Percentiles rank a stretch among this genome's conserved stretches.
Evolutionary conservation across 768 basidiomycete genomes (phyloP).

Genomic region (Lactifluus echinatus): DNA sequence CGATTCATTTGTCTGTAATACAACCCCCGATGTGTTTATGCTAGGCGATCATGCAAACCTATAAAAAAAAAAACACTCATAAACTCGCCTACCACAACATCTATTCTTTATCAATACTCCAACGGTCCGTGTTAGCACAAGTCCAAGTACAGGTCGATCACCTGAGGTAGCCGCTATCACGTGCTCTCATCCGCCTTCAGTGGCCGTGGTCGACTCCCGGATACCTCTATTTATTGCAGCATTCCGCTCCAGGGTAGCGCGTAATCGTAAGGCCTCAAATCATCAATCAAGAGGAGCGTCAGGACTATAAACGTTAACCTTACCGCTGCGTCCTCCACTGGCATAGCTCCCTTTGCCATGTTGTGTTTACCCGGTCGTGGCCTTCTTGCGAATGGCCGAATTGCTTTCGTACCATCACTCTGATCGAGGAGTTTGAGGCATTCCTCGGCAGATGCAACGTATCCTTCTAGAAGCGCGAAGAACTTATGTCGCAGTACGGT

Average conservation of each 20-base stretch:
- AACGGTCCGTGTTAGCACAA: neutral
- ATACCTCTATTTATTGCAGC: slow-evolving; percentile 12
- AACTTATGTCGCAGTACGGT: slow-evolving; percentile 79
- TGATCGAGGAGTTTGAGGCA: slow-evolving; percentile 54
- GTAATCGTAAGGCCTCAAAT: slow-evolving; percentile 55
- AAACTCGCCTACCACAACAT: neutral
- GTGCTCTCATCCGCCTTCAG: slow-evolving; percentile 3
- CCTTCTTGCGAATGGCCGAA: slow-evolving; percentile 39
- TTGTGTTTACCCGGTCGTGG: slow-evolving; percentile 69
- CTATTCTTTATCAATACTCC: no score
- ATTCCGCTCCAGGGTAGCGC: slow-evolving; percentile 35
- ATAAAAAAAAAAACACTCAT: slow-evolving; percentile 24
- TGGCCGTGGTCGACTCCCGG: slow-evolving; percentile 5
- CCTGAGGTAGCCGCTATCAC: no score
- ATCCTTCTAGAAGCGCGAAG: slow-evolving; percentile 66
- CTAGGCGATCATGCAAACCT: slow-evolving; percentile 12
- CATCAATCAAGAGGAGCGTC: neutral
- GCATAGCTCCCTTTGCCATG: slow-evolving; percentile 79
- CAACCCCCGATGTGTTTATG: slow-evolving; percentile 17
- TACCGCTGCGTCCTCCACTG: slow-evolving; percentile 79
- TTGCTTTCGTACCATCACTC: slow-evolving; percentile 26
- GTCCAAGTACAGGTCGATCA: neutral
- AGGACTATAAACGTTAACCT: slow-evolving; percentile 23
- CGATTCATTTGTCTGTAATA: slow-evolving; percentile 11
- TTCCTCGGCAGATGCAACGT: slow-evolving; percentile 62